Base-by-base conservation (phyloP, 768 basidiomycete species). In the Mycena albidolilacea region DNA sequence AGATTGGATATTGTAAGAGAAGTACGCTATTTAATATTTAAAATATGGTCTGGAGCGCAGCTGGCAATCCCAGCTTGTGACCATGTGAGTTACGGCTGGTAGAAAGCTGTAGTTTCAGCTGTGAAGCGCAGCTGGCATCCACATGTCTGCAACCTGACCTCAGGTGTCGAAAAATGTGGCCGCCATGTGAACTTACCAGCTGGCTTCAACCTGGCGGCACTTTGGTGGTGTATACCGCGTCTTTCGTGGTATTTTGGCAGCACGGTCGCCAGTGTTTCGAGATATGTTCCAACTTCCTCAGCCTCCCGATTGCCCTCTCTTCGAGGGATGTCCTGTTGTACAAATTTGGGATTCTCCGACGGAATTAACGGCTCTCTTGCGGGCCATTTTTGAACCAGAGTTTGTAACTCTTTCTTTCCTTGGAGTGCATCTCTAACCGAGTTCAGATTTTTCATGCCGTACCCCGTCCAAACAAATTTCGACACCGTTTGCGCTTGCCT, bases 231-330 rank as follows among this genome's bases (percentile, higher is more conserved):
- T 23, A 21, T 74, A 64, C 41, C 62, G 67, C 43, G 71, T 73
- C 1, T 64, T 64, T 21, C 62, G 71, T 50, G 55, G 76, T 21
- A 57, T 75, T 12, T 67, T 78, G 15, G 50, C 67, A 0, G 63
- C 38, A 3, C 67, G 75, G 15, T 78, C 76, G 17, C 21, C 66
- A 8, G 69, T 79, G 38, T 78, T 79, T 35, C 62, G 35, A 5
- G 77, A 77, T 63, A 75, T 78, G 74, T 75, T 78, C 23, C 44
- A 69, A 5, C 46, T 78, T 10, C 75, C 73, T 1, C 75, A 76
- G 41, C 60, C 67, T 37, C 15, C 38, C 4, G 68, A 71, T 39
- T 52, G 72, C 64, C 58, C 48, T 44, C 75, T 59, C 38, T 54
- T 72, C 54, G 71, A 72, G 9, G 71, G 71, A 8, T 72, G 71